Evolutionary conservation across 768 basidiomycete species (phyloP), one percentile per base, ranked within the genome.

Genomic region (Suillus brevipes): DNA sequence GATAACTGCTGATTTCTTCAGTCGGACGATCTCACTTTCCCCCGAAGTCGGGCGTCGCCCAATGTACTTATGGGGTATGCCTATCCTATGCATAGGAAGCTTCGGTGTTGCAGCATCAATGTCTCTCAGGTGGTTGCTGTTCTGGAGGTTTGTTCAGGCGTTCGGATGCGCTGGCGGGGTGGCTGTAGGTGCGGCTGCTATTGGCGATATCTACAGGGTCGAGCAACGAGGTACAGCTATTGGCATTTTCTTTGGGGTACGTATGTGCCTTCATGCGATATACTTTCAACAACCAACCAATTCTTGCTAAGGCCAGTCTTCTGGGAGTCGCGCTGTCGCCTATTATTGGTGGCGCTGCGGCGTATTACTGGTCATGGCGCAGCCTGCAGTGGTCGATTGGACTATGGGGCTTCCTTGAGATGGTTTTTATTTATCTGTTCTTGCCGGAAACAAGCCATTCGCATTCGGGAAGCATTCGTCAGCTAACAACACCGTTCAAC

Each of bases 361-460:
- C 56, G 38, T 78, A 86, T 59, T 87, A 87, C 66, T 78, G 78
- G 5, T 87, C 87, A 0, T 89, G 88, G 87, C 80, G 88, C 0
- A 60, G 78, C 6, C 82, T 86, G 74, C 87, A 89, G 72, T 71
- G 74, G 23, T 70, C 67, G 0, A 65, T 89, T 1, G 81, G 79
- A 6, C 25, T 78, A 3, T 67, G 76, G n/a, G 85, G 82, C 2
- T 58, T 82, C 1, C 5, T 78, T 1, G 73, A 77, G 2, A 79
- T 83, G 55, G 16, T 79, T 10, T 64, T 73, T 2, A 79, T 87
- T 47, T 61, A 72, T 1, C 47, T 81, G 5, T 79, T 78, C 42
- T 80, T 88, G n/a, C 87, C 88, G 0, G 88, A 89, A 68, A 89
- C 87, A 4, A 83, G 80, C 62, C 84, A 86, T 68, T 85, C 87